These are phyloP conservation scores for Phytophthora idaei DNA, from an alignment of 352 stramenopile genomes.

Conservation along the genomic window DNA sequence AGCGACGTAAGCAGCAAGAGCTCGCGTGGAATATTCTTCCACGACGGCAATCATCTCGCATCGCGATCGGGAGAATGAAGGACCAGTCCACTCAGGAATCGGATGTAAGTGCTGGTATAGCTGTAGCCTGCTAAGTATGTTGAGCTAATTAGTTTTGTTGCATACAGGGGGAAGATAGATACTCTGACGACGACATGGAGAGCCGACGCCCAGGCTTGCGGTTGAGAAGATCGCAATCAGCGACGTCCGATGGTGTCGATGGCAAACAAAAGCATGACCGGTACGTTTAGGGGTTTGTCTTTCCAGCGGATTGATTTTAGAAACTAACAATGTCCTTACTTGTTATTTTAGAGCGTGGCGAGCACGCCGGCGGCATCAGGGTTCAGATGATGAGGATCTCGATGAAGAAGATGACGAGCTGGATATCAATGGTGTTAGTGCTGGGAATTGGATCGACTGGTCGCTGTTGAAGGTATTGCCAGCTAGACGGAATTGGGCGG, in stretches of 20 bases:
- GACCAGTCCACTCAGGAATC: conserved; percentile 64
- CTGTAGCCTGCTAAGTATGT: neutral
- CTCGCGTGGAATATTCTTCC: conserved; percentile 79
- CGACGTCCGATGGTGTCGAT: conserved; percentile 31
- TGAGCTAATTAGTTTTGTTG: conserved; percentile 9
- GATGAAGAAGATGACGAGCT: conserved; percentile 44
- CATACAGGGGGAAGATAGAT: conserved; percentile 29
- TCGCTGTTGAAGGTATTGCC: conserved; percentile 47
- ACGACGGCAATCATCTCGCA: conserved; percentile 81
- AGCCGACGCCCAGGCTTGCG: conserved; percentile 26
- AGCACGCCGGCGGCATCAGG: conserved; percentile 57
- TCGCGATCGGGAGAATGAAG: conserved; percentile 82
- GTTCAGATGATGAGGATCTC: conserved; percentile 52
- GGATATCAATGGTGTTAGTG: conserved; percentile 15
- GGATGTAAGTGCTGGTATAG: conserved; percentile 37
- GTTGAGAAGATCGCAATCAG: conserved; percentile 26
- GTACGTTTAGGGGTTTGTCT: conserved; percentile 32
- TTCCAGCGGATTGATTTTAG: neutral
- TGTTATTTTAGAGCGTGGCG: conserved; percentile 58
- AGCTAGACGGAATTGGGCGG: neutral
- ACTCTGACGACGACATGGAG: conserved; percentile 33
- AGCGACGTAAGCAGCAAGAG: conserved; percentile 72
- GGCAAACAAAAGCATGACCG: conserved; percentile 60
- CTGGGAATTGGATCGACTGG: conserved; percentile 79
- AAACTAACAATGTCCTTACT: conserved; percentile 6